phyloP scores from a whole-genome alignment of 805 yeast genomes.

The Wickerhamiella australiensis region DNA sequence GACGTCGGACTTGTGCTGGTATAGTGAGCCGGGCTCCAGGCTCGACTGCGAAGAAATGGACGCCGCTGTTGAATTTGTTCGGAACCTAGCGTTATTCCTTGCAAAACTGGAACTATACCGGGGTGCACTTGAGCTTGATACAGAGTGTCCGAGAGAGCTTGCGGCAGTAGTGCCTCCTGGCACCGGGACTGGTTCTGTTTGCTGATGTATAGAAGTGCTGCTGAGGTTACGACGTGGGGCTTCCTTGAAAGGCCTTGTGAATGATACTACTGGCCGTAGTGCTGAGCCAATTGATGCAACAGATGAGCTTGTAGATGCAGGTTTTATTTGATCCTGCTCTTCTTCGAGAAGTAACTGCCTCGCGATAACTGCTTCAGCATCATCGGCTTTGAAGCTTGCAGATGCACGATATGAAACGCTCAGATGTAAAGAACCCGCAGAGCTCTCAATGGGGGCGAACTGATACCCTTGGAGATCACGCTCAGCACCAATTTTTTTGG shows the following conservation, averaged over 20 bases:
- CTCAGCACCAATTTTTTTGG: constrained; percentile 46
- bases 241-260: constrained; percentile 17
- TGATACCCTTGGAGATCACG: constrained; percentile 46
- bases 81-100: constrained; percentile 3
- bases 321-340: constrained; percentile 9
- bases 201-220: not conserved
- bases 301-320: constrained; percentile 12
- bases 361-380: constrained; percentile 52
- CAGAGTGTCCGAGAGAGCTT: constrained; percentile 9
- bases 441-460: constrained; percentile 61
- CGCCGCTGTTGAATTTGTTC: not conserved
- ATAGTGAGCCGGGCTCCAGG: constrained; percentile 32
- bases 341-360: constrained; percentile 42
- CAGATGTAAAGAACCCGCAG: constrained; percentile 58
- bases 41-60: constrained; percentile 18
- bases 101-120: constrained; percentile 31
- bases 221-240: constrained; percentile 2
- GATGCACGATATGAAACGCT: constrained; percentile 72
- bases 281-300: constrained; percentile 8
- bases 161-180: constrained; percentile 3
- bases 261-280: constrained; percentile 28
- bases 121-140: constrained; percentile 11
- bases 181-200: constrained; percentile 8
- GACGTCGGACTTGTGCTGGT: constrained; percentile 34
- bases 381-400: constrained; percentile 52